Conservation (phyloP, 2,329 filamentous ascomycete species). For the Orbilia brochopaga region DNA sequence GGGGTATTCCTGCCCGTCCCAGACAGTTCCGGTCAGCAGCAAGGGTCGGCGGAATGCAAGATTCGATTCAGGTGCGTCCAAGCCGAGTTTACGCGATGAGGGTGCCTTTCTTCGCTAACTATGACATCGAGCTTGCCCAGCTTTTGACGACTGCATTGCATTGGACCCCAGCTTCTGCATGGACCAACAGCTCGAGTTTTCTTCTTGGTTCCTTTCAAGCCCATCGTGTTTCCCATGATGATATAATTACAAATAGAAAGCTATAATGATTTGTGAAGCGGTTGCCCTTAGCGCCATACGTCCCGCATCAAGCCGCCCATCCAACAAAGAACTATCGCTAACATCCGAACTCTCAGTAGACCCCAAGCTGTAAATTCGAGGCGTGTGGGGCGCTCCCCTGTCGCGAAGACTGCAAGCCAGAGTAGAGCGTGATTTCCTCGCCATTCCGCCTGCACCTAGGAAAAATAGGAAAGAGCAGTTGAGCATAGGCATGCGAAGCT, state of each 20-base stretch:
- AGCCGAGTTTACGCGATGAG: conserved; percentile 49
- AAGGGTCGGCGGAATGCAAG: conserved; percentile 38
- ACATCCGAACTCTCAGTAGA: conserved; percentile 22
- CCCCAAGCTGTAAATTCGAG: conserved; percentile 16
- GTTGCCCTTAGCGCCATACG: conserved; percentile 15
- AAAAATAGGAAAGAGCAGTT: conserved; percentile 22
- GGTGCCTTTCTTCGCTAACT: conserved; percentile 32
- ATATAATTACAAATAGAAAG: conserved; percentile 46
- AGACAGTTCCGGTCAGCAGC: conserved; percentile 41
- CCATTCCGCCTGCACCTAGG: conserved; percentile 46
- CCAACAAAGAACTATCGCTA: conserved; percentile 11
- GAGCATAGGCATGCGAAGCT: not conserved
- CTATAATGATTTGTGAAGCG: conserved; percentile 4
- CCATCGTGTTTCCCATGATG: conserved; percentile 25
- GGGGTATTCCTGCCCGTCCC: conserved; percentile 24
- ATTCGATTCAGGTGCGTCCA: conserved; percentile 41
- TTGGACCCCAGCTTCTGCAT: conserved; percentile 42
- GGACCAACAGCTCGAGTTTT: conserved; percentile 12
- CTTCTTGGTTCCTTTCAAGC: conserved; percentile 19
- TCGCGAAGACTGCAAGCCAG: conserved; percentile 19
- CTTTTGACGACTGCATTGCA: conserved; percentile 20
- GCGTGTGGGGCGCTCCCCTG: conserved; percentile 15
- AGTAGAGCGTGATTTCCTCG: conserved; percentile 24
- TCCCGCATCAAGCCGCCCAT: conserved; percentile 37
- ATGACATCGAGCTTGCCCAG: conserved; percentile 41